A percentile compares a stretch with the other conserved stretches of the same genome.
These are phyloP conservation scores for Polytolypa hystricis DNA, from an alignment of 2,329 filamentous ascomycete genomes.

Conservation along the genomic window DNA sequence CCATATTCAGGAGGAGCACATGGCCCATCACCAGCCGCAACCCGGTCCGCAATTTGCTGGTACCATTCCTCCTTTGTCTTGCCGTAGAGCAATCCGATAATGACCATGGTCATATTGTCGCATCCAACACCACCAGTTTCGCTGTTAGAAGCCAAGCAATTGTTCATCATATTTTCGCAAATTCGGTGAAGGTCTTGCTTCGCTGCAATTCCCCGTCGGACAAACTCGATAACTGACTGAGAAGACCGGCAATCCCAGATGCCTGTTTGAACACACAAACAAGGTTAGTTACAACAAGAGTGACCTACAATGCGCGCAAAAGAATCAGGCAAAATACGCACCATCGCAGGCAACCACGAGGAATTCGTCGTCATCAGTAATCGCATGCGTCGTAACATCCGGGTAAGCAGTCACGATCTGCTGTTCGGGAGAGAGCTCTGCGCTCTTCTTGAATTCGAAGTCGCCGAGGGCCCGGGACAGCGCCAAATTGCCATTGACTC, in stretches of 20 bases:
- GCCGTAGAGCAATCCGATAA: slow-evolving; percentile 80
- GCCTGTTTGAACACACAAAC: slow-evolving; percentile 50
- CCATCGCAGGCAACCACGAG: slow-evolving; percentile 86
- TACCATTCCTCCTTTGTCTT: slow-evolving; percentile 98
- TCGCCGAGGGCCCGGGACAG: slow-evolving; percentile 95
- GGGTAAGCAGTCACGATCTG: slow-evolving; percentile 97
- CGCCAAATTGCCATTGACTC: slow-evolving; percentile 95
- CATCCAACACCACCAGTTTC: slow-evolving; percentile 96
- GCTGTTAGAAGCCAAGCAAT: slow-evolving; percentile 93
- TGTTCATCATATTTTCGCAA: slow-evolving; percentile 99
- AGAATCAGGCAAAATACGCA: slow-evolving; percentile 37
- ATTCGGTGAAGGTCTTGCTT: slow-evolving; percentile 93
- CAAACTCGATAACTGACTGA: slow-evolving; percentile 93
- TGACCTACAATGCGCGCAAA: no score
- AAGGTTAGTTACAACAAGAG: no score
- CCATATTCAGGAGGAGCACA: slow-evolving; percentile 99
- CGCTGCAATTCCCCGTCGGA: slow-evolving; percentile 86
- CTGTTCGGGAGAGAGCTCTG: slow-evolving; percentile 91
- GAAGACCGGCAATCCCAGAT: slow-evolving; percentile 99
- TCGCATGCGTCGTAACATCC: slow-evolving; percentile 82
- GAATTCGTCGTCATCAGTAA: slow-evolving; percentile 91
- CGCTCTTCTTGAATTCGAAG: slow-evolving; percentile 99
- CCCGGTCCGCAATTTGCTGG: slow-evolving; percentile 82
- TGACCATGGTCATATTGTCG: slow-evolving; percentile 98
- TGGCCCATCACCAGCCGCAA: slow-evolving; percentile 92